Percentiles rank a stretch among this genome's conserved stretches.
Evolutionary conservation across 2,329 filamentous ascomycete genomes (phyloP).

Genomic region (Teratosphaeria gauchensis): DNA sequence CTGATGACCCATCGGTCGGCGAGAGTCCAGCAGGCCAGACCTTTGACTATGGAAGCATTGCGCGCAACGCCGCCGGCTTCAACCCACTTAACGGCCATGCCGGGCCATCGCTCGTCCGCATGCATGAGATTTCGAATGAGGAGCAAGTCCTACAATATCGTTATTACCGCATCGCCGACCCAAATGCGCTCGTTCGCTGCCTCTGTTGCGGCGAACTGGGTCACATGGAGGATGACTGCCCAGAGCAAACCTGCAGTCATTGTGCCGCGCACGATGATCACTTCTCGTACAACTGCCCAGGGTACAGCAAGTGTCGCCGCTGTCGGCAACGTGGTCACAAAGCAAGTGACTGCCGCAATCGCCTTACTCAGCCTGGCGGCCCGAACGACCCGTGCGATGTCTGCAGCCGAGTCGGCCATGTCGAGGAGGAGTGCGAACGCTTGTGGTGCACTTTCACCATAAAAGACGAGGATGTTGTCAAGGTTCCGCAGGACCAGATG

Average conservation of each 20-base stretch:
- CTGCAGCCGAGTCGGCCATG: constrained; percentile 11
- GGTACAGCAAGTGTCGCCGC: constrained; percentile 9
- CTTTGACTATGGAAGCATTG: background rate
- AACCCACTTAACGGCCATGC: background rate
- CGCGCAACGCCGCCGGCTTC: background rate
- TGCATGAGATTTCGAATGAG: constrained; percentile 5
- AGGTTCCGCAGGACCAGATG: constrained; percentile 4
- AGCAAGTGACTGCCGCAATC: constrained; percentile 2
- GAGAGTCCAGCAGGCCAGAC: background rate
- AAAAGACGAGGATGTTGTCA: background rate
- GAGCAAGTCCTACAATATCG: constrained; percentile 10
- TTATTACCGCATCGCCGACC: constrained; percentile 8
- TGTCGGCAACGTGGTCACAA: constrained; percentile 13
- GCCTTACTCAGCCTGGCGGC: constrained; percentile 2
- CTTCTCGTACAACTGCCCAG: constrained; percentile 9
- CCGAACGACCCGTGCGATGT: constrained; percentile 11
- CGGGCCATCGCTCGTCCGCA: background rate
- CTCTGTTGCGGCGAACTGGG: constrained; percentile 10
- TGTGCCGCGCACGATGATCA: constrained; percentile 7
- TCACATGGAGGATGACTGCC: constrained; percentile 9
- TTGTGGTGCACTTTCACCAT: constrained; percentile 11
- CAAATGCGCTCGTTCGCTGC: constrained; percentile 8
- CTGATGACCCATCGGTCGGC: background rate
- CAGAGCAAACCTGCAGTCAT: constrained; percentile 3
- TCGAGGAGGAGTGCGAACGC: constrained; percentile 16